These are phyloP conservation scores for Poa annua DNA, from an alignment of 176 grass and related monocot species.

Conservation along the genomic window DNA sequence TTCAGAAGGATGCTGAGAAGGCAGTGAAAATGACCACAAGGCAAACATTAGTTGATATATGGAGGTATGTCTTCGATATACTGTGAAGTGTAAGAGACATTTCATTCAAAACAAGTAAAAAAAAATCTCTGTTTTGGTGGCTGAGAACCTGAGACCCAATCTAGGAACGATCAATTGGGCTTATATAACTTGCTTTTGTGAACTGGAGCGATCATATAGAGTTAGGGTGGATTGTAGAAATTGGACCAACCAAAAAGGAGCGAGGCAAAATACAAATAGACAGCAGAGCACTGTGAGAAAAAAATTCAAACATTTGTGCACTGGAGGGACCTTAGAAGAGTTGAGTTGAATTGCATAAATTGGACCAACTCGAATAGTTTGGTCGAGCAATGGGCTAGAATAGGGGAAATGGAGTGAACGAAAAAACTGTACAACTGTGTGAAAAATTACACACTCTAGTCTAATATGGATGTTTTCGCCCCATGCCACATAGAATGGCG, in stretches of 20 bases:
- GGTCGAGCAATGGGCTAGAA: not conserved
- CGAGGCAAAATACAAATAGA: not conserved
- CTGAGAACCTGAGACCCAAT: not conserved
- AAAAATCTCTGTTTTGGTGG: not conserved
- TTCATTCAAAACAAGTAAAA: not conserved
- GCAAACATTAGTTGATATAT: slow-evolving; percentile 81
- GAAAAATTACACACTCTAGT: not conserved
- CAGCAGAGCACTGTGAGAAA: not conserved
- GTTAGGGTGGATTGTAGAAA: slow-evolving; percentile 1
- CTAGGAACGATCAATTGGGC: not conserved
- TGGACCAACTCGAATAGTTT: not conserved
- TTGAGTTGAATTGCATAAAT: not conserved
- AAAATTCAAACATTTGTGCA: not conserved
- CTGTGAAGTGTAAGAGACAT: not conserved
- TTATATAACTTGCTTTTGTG: not conserved
- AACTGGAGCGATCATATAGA: not conserved
- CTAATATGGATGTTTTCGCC: not conserved
- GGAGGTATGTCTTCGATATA: slow-evolving; percentile 58
- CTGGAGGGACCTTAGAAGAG: not conserved
- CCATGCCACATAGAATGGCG: not conserved
- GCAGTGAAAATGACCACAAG: slow-evolving; percentile 92
- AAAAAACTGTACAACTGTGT: not conserved
- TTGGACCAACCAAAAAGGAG: not conserved
- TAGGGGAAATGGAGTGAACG: not conserved
- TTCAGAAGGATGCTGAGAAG: slow-evolving; percentile 82